These are phyloP conservation scores for Blastocrithidia nonstop DNA, from an alignment of 208 protist genomes.

Conservation along the genomic window DNA sequence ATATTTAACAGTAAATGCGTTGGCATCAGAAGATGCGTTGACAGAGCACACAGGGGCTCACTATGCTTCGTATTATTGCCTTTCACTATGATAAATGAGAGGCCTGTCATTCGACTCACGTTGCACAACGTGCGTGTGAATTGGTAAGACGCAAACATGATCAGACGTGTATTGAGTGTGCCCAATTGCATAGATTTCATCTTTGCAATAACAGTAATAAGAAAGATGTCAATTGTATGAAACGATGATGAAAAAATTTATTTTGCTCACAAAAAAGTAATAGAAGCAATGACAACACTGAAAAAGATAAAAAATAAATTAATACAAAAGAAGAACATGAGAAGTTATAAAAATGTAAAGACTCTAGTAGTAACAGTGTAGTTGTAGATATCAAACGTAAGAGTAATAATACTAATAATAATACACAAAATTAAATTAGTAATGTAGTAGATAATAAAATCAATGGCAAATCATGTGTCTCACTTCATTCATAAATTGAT, in stretches of 20 bases:
- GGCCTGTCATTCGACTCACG: slow-evolving; percentile 5
- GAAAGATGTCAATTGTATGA: no score
- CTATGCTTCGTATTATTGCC: slow-evolving; percentile 71
- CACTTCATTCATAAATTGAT: no score
- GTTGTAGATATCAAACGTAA: slow-evolving; percentile 1
- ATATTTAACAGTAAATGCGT: not conserved
- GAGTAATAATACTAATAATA: not conserved
- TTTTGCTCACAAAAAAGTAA: no score
- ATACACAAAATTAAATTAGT: slow-evolving; percentile 2
- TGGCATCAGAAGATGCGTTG: slow-evolving; percentile 22
- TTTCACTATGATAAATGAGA: slow-evolving; percentile 50
- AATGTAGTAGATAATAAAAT: not conserved
- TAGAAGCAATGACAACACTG: no score
- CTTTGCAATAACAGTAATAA: not conserved
- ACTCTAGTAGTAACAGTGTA: no score
- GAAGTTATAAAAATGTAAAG: no score
- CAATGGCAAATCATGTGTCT: slow-evolving; percentile 8
- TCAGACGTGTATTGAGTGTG: slow-evolving; percentile 16
- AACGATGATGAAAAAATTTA: no score
- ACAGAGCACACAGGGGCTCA: slow-evolving; percentile 54
- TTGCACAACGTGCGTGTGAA: slow-evolving; percentile 6
- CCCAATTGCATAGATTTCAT: slow-evolving; percentile 7
- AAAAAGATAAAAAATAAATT: no score
- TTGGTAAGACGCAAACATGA: slow-evolving; percentile 13
- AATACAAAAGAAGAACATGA: no score